Evolutionary conservation across 768 basidiomycete species (phyloP).

Genomic region (Mycena albidolilacea): DNA sequence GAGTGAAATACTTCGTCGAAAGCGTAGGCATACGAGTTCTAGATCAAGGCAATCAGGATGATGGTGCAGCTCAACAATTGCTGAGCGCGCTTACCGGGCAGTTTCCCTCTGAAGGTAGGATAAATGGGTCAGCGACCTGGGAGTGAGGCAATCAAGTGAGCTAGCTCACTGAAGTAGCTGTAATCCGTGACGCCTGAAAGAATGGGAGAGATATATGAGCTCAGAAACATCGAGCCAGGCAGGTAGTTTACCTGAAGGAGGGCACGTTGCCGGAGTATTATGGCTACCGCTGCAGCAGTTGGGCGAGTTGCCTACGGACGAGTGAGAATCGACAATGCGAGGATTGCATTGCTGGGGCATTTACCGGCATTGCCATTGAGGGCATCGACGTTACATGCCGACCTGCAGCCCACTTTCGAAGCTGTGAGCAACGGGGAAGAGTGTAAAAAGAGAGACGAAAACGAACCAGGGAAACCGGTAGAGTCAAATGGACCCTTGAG

Average conservation of each 20-base stretch:
- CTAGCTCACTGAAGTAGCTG: constrained; percentile 62
- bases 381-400: constrained; percentile 55
- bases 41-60: too few species aligned
- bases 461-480: constrained; percentile 38
- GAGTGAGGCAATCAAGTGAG: neutral
- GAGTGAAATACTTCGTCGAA: constrained; percentile 52
- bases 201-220: too few species aligned
- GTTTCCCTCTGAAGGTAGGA: too few species aligned
- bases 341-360: constrained; percentile 42
- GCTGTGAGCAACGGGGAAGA: too few species aligned
- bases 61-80: too few species aligned
- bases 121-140: neutral
- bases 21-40: constrained; percentile 58
- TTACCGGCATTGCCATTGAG: constrained; percentile 55
- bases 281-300: constrained; percentile 45
- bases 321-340: neutral
- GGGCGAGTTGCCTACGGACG: constrained; percentile 34
- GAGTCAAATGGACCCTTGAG: constrained; percentile 47
- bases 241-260: constrained; percentile 45
- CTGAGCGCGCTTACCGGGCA: too few species aligned
- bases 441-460: too few species aligned
- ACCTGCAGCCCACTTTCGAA: constrained; percentile 56
- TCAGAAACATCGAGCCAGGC: too few species aligned
- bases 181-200: constrained; percentile 59
- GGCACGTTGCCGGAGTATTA: constrained; percentile 62